Evolutionary conservation across 176 grass and related monocot species (phyloP), one percentile per base, ranked within the genome.

Genomic region (Rhynchospora tenuis): DNA sequence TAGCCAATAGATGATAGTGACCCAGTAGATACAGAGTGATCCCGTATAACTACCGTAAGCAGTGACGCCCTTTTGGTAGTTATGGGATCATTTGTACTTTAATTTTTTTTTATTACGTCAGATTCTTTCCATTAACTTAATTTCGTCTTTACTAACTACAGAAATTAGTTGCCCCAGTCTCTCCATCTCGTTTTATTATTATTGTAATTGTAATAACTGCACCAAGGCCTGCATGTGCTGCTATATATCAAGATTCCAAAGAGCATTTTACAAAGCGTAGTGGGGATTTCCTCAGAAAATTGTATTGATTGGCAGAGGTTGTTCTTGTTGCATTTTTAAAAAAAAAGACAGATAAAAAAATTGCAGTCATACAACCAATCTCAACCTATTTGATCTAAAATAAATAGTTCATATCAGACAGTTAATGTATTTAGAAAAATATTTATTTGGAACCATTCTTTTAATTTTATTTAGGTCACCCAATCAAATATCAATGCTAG

Each of bases 51-150:
- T 38, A 8, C 0, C 71, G 71, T 51, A 74, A 51, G 71, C 71
- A 52, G 11, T 74, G 45, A 74, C 71, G 71, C 42, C 42, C 3
- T 73, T 73, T 51, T 74, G 71, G 46, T 74, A 22, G 71, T 73
- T 73, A 48, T 73, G 33, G n/a, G 69, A 46, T 50, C 0, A 26
- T 24, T 50, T 24, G 2, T 14, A 44, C 44, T 46, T 71, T 9
- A 15, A 46, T 45, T 9, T 71, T 44, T 16, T 70, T 71, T 71
- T 20, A 42, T 29, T 46, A 46, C 42, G 67, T 71, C 67, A 71
- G 38, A 71, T 71, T 42, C 7, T 71, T 71, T 45, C 6, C 45
- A 20, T 20, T 45, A n/a, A 33, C 9, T 45, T 64, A 24, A n/a
- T 66, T 28, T 33, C 64, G 2, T 17, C 43, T 42, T 69, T 69